A percentile compares a stretch with the other conserved stretches of the same genome.
These are phyloP conservation scores for Rubroboletus pulcherrimus DNA, from an alignment of 768 basidiomycete species.

Conservation along the genomic window DNA sequence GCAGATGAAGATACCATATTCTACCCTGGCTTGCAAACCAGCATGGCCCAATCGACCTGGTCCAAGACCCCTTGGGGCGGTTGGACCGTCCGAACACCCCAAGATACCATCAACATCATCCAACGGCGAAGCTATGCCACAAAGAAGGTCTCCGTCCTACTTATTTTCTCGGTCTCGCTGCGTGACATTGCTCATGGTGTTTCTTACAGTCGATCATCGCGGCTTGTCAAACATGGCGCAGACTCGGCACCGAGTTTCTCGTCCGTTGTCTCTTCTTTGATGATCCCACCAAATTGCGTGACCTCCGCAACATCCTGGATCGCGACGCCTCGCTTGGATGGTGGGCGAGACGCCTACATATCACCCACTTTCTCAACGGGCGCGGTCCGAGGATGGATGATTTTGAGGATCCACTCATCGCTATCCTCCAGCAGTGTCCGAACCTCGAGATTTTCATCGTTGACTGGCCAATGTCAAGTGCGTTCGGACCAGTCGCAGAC, in stretches of 20 bases:
- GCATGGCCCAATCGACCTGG: slow-evolving; percentile 66
- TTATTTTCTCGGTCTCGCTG: not conserved
- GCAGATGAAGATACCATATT: slow-evolving; percentile 69
- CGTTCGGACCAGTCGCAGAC: slow-evolving; percentile 64
- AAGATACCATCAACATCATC: slow-evolving; percentile 52
- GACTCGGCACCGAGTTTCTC: slow-evolving; percentile 59
- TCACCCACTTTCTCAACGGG: slow-evolving; percentile 48
- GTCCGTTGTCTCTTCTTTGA: slow-evolving; percentile 69
- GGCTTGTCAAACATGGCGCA: slow-evolving; percentile 63
- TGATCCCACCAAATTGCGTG: slow-evolving; percentile 50
- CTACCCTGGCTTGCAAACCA: slow-evolving; percentile 55
- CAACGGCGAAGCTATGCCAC: slow-evolving; percentile 61
- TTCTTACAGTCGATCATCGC: slow-evolving; percentile 55
- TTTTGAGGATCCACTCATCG: slow-evolving; percentile 51
- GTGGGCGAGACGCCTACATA: slow-evolving; percentile 72
- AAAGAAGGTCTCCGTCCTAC: slow-evolving; percentile 49
- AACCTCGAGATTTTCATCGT: slow-evolving; percentile 73
- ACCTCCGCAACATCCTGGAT: slow-evolving; percentile 51
- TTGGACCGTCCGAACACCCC: slow-evolving; percentile 60
- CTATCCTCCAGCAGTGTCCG: slow-evolving; percentile 61
- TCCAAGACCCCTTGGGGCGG: slow-evolving; percentile 41
- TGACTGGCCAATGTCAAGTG: slow-evolving; percentile 56
- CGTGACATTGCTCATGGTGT: not conserved
- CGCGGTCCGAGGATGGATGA: slow-evolving; percentile 43
- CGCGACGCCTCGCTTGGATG: slow-evolving; percentile 54